phyloP scores from a whole-genome alignment of 305 asterid species.

The Euphrasia arctica region DNA sequence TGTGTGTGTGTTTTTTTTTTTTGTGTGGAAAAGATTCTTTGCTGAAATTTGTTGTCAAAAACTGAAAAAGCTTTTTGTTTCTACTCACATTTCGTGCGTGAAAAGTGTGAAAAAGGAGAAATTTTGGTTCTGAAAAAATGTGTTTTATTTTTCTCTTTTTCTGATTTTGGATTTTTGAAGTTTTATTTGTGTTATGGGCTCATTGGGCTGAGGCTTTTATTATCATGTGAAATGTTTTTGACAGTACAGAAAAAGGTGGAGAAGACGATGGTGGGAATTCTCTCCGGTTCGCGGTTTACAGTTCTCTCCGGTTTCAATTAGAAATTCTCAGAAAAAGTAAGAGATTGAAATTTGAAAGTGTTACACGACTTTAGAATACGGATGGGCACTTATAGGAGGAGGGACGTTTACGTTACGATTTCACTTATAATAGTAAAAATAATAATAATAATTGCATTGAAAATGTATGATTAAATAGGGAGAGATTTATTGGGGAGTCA shows the following conservation, averaged over 20 bases:
- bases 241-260: background rate
- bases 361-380: constrained; percentile 15
- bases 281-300: constrained; percentile 21
- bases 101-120: background rate
- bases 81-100: constrained; percentile 1
- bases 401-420: constrained; percentile 41
- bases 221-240: constrained; percentile 28
- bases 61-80: constrained; percentile 5
- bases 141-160: background rate
- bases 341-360: no score
- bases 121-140: background rate
- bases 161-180: background rate
- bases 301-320: constrained; percentile 30
- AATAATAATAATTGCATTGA: constrained; percentile 19
- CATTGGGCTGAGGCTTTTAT: constrained; percentile 17
- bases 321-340: background rate
- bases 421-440: background rate
- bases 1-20: constrained; percentile 6
- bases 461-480: background rate
- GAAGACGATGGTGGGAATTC: background rate
- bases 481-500: background rate
- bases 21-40: constrained; percentile 27
- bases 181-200: background rate
- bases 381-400: background rate
- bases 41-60: constrained; percentile 26